These are phyloP conservation scores for Dryadomyces quercivorus DNA, from an alignment of 2,329 filamentous ascomycete genomes.

Conservation along the genomic window DNA sequence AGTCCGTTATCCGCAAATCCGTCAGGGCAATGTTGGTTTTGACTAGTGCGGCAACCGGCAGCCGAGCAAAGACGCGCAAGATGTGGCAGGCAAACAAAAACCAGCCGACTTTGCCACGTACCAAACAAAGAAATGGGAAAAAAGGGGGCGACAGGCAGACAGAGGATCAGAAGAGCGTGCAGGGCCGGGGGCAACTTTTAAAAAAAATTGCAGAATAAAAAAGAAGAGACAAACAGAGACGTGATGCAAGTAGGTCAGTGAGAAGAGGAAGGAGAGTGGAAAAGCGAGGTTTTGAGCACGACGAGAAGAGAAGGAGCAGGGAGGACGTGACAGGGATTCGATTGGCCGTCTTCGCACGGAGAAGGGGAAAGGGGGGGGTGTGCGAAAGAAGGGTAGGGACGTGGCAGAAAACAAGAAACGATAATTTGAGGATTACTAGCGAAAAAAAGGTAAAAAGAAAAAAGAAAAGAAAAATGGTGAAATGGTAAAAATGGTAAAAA, in stretches of 20 bases:
- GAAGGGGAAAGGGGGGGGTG: background rate
- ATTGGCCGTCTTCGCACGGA: conserved; percentile 1
- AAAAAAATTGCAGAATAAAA: background rate
- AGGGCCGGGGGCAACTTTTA: background rate
- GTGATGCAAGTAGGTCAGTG: background rate
- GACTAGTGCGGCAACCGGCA: background rate
- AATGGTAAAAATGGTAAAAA: background rate
- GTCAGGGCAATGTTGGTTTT: background rate
- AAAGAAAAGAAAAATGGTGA: background rate
- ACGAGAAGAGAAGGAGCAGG: background rate
- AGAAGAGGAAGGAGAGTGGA: background rate
- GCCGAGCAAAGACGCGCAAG: background rate
- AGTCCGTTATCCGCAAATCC: conserved; percentile 2
- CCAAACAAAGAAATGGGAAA: background rate
- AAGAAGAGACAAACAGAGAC: background rate
- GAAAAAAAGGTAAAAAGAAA: conserved; percentile 1
- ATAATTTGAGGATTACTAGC: background rate
- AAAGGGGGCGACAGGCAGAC: background rate
- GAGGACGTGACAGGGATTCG: conserved; percentile 1
- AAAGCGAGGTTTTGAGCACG: background rate
- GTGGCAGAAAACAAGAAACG: background rate
- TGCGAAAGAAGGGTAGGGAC: background rate
- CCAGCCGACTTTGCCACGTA: background rate
- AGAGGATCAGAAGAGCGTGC: background rate
- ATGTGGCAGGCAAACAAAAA: background rate